These are phyloP conservation scores for Wickerhamiella qilinensis DNA, from an alignment of 805 yeast species.

Conservation along the genomic window DNA sequence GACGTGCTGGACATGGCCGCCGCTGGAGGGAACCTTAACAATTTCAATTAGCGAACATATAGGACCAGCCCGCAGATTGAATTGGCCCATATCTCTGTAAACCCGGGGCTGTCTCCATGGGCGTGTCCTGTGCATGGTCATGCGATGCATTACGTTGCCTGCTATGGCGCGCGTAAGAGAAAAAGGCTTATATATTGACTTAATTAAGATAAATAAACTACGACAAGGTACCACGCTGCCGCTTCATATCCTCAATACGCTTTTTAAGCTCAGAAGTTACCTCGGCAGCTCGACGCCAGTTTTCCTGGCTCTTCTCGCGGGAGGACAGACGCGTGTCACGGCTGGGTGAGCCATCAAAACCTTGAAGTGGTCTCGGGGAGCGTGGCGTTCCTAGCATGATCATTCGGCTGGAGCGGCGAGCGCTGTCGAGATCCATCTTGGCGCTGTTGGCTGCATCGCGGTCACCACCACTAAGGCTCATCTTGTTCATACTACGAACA, in stretches of 20 bases:
- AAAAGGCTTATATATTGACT: too few species aligned
- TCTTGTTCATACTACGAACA: background rate
- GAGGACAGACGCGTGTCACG: background rate
- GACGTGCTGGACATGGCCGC: too few species aligned
- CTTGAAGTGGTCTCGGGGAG: background rate
- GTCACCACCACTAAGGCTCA: background rate
- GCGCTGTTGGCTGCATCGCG: background rate
- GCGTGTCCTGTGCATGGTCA: too few species aligned
- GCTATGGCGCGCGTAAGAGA: too few species aligned
- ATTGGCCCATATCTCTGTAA: too few species aligned
- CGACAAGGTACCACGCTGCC: constrained; percentile 5
- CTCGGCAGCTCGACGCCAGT: constrained; percentile 83
- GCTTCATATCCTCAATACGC: constrained; percentile 74
- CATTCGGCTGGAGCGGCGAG: background rate
- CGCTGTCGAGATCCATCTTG: background rate
- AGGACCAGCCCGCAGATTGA: too few species aligned
- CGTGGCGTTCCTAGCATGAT: background rate
- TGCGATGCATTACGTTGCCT: too few species aligned
- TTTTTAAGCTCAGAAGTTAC: constrained; percentile 76
- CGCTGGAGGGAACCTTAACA: too few species aligned
- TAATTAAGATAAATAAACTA: too few species aligned
- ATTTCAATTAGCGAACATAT: too few species aligned
- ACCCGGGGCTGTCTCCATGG: too few species aligned
- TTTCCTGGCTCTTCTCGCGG: constrained; percentile 21
- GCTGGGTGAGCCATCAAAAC: background rate